Evolutionary conservation across 768 basidiomycete species (phyloP), one percentile per base, ranked within the genome.

Genomic region (Tubosaeta sp.): DNA sequence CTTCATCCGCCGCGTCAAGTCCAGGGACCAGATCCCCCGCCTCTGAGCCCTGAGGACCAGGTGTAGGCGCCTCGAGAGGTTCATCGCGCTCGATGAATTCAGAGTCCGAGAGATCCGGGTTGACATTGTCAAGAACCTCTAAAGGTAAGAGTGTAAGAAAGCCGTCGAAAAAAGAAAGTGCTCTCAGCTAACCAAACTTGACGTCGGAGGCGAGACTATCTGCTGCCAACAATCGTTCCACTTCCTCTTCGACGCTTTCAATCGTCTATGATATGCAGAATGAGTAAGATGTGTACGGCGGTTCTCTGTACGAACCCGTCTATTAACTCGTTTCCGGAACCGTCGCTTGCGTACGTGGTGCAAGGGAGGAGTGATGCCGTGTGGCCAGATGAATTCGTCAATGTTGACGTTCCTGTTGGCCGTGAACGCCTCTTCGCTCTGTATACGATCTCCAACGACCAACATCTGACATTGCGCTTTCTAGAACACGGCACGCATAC

Each of bases 341-440:
- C 96, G 75, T 34, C 95, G 80, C 69, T 96, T 96, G 49, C 95
- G 80, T 41, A 83, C 91, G 62, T 94, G 84, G 57, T 89, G 84
- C 49, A 99, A 69, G 2, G 96, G 95, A 44, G 95, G 95, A 0
- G 94, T 96, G 41, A 98, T 76, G 3, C 96, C 96, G 61, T 98
- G 94, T 0, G 90, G 94, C 87, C 90, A 99, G 49, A 97, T 92
- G 68, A 94, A 97, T 57, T 97, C 94, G 58, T 96, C 92, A 43
- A 96, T 80, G 59, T 85, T 93, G 72, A 95, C 89, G 47, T 77
- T 80, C 65, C 81, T 84, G 39, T 81, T 81, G 30, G 74, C 77
- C 13, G 73, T 73, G 36, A 83, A 55, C 2, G 80, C 75, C 31
- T 89, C 87, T 55, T 94, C 88, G 39, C 75, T 83, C 27, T 84